A percentile compares a stretch with the other conserved stretches of the same genome.
Conservation (phyloP, 305 asterid species). For the Fraxinus velutina region DNA sequence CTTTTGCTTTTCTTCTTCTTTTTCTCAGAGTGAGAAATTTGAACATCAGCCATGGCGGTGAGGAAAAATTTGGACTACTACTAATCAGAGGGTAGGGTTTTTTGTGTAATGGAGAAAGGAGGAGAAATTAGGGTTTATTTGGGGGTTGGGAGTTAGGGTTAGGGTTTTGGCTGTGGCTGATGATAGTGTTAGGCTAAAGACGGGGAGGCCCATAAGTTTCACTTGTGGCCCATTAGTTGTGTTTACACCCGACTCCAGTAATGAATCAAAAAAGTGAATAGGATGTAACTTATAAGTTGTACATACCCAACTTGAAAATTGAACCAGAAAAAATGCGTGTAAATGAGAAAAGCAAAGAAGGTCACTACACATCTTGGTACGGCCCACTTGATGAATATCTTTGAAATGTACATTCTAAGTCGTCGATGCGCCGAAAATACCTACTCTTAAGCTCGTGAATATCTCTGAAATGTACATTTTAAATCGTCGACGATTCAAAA, state of each 20-base stretch:
- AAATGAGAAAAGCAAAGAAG: background rate
- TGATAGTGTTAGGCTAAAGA: background rate
- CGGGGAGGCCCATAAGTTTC: background rate
- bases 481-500: too few species aligned
- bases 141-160: background rate
- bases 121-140: background rate
- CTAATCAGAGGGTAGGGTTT: background rate
- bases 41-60: conserved; percentile 67
- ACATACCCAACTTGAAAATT: background rate
- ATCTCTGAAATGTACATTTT: too few species aligned
- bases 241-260: background rate
- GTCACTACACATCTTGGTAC: background rate
- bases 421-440: too few species aligned
- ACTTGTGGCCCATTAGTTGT: background rate
- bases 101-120: background rate
- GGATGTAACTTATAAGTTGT: background rate
- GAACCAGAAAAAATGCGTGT: background rate
- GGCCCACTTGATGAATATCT: background rate
- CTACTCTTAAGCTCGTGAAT: background rate
- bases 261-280: background rate
- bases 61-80: background rate
- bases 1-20: conserved; percentile 70
- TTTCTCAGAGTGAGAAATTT: conserved; percentile 56
- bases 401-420: background rate
- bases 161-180: conserved; percentile 18